Evolutionary conservation across 2,329 filamentous ascomycete species (phyloP), one percentile per base, ranked within the genome.

Genomic region (Verticillium zaregamsianum): DNA sequence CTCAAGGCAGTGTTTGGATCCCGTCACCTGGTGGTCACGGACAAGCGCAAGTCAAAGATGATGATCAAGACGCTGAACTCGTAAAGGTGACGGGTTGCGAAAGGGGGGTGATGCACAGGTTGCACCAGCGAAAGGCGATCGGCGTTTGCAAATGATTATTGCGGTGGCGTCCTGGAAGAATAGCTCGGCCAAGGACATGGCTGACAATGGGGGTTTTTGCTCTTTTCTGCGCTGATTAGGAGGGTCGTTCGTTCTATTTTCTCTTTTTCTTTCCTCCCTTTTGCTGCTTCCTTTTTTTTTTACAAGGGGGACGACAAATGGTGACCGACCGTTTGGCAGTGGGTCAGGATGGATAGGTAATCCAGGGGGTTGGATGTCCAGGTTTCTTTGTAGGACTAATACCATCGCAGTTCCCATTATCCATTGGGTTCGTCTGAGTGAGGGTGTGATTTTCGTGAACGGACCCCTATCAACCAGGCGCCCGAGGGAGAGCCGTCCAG

Each of bases 51-150:
- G 75, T 80, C 82, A 66, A 89, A 86, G 77, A 90, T 89, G 82
- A 92, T 93, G 88, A 82, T 89, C 70, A 86, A 87, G 76, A 89
- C 86, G 55, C 77, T 89, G 58, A 83, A 85, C 66, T 80, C 80
- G 59, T 83, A 69, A 79, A 57, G 55, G 55, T 37, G 56, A 39
- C 57, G 57, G 28, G 60, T 55, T 57, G 31, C 25, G 3, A 32
- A 32, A 33, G 14, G 5, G 54, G 14, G 14, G 33, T 11, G 9
- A 5, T 32, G 54, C 25, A 32, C 45, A 49, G 3, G n/a, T 61
- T 64, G 63, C 59, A 61, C 61, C 63, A 59, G 61, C 59, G 61
- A 63, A 56, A 61, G 59, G 61, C 45, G 55, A 49, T 58, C n/a
- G 61, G 61, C 59, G 39, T 62, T 59, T 54, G 56, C 37, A 58